Evolutionary conservation across 2,329 filamentous ascomycete genomes (phyloP).

Genomic region (Aureobasidium pullulans): DNA sequence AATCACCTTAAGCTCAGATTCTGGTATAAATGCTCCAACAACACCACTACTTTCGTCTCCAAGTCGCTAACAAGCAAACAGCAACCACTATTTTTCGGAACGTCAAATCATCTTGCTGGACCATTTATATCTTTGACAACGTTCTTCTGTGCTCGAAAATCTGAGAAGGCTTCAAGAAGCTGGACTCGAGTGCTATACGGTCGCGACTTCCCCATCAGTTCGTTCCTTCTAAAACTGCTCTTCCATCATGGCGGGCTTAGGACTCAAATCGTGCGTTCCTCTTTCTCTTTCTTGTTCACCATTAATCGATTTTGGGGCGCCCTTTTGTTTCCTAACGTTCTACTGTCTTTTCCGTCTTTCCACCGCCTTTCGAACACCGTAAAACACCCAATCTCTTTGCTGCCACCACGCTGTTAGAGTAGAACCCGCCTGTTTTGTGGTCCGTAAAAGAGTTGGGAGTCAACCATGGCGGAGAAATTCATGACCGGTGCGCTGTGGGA

Average conservation of each 20-base stretch:
- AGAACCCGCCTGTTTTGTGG: not conserved
- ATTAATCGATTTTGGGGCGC: not conserved
- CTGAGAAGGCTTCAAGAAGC: not conserved
- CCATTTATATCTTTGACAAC: not conserved
- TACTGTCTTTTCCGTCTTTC: not conserved
- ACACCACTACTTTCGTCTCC: not conserved
- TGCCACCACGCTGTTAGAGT: not conserved
- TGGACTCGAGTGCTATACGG: not conserved
- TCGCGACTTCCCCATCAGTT: conserved; percentile 4
- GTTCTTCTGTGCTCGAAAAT: not conserved
- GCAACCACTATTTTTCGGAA: not conserved
- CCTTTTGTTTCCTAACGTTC: too few species aligned
- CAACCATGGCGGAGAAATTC: not conserved
- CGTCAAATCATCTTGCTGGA: not conserved
- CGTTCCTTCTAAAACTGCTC: conserved; percentile 1
- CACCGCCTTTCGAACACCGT: too few species aligned
- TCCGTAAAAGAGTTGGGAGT: not conserved
- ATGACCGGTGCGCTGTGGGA: conserved; percentile 6
- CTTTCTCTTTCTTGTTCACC: not conserved
- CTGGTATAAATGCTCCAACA: not conserved
- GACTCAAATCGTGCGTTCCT: conserved; percentile 11
- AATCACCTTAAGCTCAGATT: not conserved
- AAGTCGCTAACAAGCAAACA: not conserved
- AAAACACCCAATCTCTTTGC: not conserved
- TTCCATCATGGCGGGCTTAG: conserved; percentile 6